Conservation (phyloP, 805 yeast genomes). For the Suhomyces sp. region DNA sequence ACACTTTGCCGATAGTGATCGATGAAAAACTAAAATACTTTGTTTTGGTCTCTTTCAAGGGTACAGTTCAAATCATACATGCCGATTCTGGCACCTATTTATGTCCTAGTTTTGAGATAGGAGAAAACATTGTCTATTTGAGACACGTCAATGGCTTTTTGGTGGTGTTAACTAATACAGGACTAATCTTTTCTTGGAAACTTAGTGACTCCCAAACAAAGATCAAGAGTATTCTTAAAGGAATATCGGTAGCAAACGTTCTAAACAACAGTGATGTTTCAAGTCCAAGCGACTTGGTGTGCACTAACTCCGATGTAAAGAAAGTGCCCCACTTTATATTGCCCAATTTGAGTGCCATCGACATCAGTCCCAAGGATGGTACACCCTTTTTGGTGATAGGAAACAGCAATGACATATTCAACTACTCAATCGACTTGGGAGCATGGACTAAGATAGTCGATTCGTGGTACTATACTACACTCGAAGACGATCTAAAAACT, state of each 20-base stretch:
- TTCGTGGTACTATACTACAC: slow-evolving; percentile 33
- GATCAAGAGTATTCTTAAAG: slow-evolving; percentile 32
- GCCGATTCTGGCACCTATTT: slow-evolving; percentile 44
- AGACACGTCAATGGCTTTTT: slow-evolving; percentile 32
- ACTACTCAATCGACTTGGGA: slow-evolving; percentile 39
- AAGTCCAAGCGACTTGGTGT: not conserved
- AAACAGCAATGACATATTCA: slow-evolving; percentile 33
- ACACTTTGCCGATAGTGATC: slow-evolving; percentile 40
- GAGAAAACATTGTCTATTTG: slow-evolving; percentile 42
- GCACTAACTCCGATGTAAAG: not conserved
- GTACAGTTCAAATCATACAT: slow-evolving; percentile 47
- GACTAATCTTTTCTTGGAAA: slow-evolving; percentile 51
- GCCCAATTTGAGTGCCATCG: slow-evolving; percentile 17
- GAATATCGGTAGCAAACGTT: slow-evolving; percentile 53
- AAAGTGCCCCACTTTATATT: slow-evolving; percentile 3
- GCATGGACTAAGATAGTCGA: slow-evolving; percentile 51
- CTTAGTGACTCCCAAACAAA: slow-evolving; percentile 20
- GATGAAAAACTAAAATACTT: slow-evolving; percentile 39
- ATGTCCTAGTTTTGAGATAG: slow-evolving; percentile 51
- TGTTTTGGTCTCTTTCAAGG: slow-evolving; percentile 57
- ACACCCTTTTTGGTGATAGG: slow-evolving; percentile 41
- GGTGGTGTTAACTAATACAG: slow-evolving; percentile 48
- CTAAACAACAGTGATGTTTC: slow-evolving; percentile 33
- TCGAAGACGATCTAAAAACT: slow-evolving; percentile 1
- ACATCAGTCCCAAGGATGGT: slow-evolving; percentile 36